Evolutionary conservation across 805 yeast genomes (phyloP).

Genomic region (Ogataea zsoltii): DNA sequence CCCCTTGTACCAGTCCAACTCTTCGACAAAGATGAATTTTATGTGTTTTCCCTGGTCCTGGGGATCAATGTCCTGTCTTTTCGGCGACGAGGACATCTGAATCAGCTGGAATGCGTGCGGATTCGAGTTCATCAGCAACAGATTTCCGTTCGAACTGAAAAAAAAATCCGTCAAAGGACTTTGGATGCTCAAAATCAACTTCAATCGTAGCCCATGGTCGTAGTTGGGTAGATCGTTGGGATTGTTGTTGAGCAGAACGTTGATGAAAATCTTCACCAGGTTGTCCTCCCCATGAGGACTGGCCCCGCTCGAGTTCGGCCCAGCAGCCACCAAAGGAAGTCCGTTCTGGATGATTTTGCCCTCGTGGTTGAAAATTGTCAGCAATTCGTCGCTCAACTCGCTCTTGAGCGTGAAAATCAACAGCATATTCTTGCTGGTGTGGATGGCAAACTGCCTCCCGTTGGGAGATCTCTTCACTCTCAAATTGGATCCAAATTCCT

Average conservation of each 20-base stretch:
- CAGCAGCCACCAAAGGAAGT: constrained; percentile 21
- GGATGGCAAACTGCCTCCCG: constrained; percentile 41
- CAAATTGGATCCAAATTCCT: constrained; percentile 47
- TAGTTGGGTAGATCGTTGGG: constrained; percentile 31
- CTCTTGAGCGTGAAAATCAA: constrained; percentile 42
- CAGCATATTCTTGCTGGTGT: constrained; percentile 41
- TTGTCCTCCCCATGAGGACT: constrained; percentile 13
- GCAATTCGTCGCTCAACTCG: constrained; percentile 32
- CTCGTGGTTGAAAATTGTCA: constrained; percentile 31
- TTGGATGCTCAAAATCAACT: constrained; percentile 36
- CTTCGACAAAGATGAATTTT: constrained; percentile 32
- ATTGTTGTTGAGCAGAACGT: constrained; percentile 25
- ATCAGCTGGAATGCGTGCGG: constrained; percentile 39
- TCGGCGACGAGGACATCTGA: constrained; percentile 21
- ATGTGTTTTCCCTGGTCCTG: constrained; percentile 27
- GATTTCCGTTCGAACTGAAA: constrained; percentile 25
- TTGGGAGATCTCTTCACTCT: constrained; percentile 38
- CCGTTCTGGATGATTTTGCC: constrained; percentile 38
- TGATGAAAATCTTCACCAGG: constrained; percentile 29
- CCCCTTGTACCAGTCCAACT: constrained; percentile 35
- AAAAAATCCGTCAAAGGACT: constrained; percentile 33
- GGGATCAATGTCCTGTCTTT: constrained; percentile 18
- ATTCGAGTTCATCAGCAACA: constrained; percentile 31
- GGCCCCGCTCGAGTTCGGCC: constrained; percentile 12
- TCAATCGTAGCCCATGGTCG: constrained; percentile 35